Base-by-base conservation (phyloP, 164 flowering plant genomes). In the Tinospora cordifolia region DNA sequence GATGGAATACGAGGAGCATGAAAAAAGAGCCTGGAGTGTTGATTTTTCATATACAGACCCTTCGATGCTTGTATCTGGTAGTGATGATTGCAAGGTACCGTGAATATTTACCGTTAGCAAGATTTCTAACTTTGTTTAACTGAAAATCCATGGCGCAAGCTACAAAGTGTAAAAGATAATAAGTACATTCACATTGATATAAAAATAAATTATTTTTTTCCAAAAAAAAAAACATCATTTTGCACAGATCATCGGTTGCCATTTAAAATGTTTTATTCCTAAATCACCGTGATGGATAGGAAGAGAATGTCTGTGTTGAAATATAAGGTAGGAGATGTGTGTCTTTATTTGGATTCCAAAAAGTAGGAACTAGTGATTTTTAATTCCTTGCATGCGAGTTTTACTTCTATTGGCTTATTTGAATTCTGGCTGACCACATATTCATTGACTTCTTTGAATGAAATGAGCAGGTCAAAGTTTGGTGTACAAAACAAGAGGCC, bases 1-100 rank as follows among this genome's bases (percentile, higher is more conserved):
- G 59, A 90, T 91, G 94, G 98, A 92, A 76, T 95, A 91, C 76
- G 98, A 95, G 79, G 99, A 95, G 80, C 99, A 95, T 78, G 99
- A 95, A 78, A 95, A 92, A 79, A 83, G 99, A 65, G 99, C 97
- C 41, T 92, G 99, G 99, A 92, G 98, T 87, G 94, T 92, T 81
- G 99, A 95, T 82, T 95, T 92, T 83, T 95, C 98, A 36, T 85
- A 82, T 49, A 90, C 94, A 58, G 97, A 93, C 41, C 96, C 97
- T 2, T 85, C 92, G 36, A 87, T 85, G 91, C 93, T 93, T 69
- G 92, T 93, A 57, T 93, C 98, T 73, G 98, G 98, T 13, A 90
- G 98, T 75, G 99, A 95, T 81, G 99, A 95, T 76, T 90, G 96
- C 78, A 90, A 92, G 98, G 97, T 92, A 85, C 24, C 39, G 21